Percentiles rank a stretch among this genome's conserved stretches.
phyloP scores from a whole-genome alignment of 2,329 filamentous ascomycete genomes.

The Trichoderma guizhouense region DNA sequence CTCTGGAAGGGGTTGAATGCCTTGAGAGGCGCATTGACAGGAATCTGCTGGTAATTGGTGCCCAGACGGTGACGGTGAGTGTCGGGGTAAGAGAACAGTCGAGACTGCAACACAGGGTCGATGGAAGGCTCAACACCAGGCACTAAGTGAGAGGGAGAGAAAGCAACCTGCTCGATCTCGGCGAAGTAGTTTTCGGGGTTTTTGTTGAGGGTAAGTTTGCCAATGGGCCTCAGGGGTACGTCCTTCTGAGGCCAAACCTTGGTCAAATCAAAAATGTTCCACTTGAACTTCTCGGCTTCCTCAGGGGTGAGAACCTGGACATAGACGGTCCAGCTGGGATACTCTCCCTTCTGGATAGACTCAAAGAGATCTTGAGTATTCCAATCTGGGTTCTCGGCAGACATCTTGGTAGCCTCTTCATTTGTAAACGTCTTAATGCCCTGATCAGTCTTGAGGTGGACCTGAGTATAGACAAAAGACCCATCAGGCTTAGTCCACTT shows the following conservation, averaged over 20 bases:
- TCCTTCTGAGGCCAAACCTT: constrained; percentile 65
- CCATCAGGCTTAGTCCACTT: constrained; percentile 66
- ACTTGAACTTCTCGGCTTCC: constrained; percentile 57
- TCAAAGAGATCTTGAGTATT: constrained; percentile 63
- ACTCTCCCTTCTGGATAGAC: constrained; percentile 58
- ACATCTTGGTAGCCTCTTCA: constrained; percentile 52
- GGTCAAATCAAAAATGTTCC: constrained; percentile 67
- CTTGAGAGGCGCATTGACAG: constrained; percentile 55
- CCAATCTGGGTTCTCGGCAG: constrained; percentile 58
- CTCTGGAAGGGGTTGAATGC: constrained; percentile 68
- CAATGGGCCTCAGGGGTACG: constrained; percentile 59
- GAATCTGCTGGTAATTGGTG: constrained; percentile 62
- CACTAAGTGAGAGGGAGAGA: constrained; percentile 62
- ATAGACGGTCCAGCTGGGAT: constrained; percentile 61
- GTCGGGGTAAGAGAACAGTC: constrained; percentile 60
- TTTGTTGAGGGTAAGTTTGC: constrained; percentile 61
- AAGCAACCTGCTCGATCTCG: constrained; percentile 66
- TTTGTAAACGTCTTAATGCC: constrained; percentile 59
- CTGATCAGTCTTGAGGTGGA: constrained; percentile 62
- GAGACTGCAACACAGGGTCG: constrained; percentile 60
- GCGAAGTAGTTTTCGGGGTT: constrained; percentile 66
- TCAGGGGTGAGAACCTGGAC: constrained; percentile 62
- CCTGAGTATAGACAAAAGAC: constrained; percentile 62
- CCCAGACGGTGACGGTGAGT: constrained; percentile 62
- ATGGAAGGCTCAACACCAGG: constrained; percentile 61